phyloP scores from a whole-genome alignment of 2,329 filamentous ascomycete species.

The Colletotrichum sp. region DNA sequence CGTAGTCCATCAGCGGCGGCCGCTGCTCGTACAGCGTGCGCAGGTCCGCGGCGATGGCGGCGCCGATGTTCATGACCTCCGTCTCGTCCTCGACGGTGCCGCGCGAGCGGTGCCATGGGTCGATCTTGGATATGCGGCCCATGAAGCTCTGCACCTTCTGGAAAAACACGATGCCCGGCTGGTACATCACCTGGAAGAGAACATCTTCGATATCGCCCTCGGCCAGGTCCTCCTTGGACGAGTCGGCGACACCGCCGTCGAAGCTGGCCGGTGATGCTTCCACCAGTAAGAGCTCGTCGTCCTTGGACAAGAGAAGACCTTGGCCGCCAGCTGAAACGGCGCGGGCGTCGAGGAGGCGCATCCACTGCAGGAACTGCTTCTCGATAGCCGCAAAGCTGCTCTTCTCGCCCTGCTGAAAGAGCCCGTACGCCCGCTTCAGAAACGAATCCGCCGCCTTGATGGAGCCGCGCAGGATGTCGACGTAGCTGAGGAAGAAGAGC shows the following conservation, averaged over 20 bases:
- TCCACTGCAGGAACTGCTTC: slow-evolving; percentile 57
- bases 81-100: slow-evolving; percentile 64
- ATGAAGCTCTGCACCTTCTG: slow-evolving; percentile 64
- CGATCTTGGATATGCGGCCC: slow-evolving; percentile 60
- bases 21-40: slow-evolving; percentile 54
- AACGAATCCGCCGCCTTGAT: slow-evolving; percentile 52
- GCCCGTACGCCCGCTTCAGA: slow-evolving; percentile 51
- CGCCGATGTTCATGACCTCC: slow-evolving; percentile 60
- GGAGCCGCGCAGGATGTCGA: slow-evolving; percentile 51
- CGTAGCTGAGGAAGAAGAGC: slow-evolving; percentile 59
- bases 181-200: slow-evolving; percentile 58
- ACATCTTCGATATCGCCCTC: slow-evolving; percentile 52
- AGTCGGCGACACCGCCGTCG: slow-evolving; percentile 32
- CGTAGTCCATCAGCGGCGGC: slow-evolving; percentile 61
- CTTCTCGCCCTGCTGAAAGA: slow-evolving; percentile 49
- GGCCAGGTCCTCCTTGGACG: slow-evolving; percentile 16
- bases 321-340: slow-evolving; percentile 62
- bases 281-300: slow-evolving; percentile 50
- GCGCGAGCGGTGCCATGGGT: slow-evolving; percentile 59
- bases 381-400: slow-evolving; percentile 42
- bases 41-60: slow-evolving; percentile 55
- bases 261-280: slow-evolving; percentile 48
- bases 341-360: slow-evolving; percentile 58
- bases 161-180: slow-evolving; percentile 62
- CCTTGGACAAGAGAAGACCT: slow-evolving; percentile 55